Evolutionary conservation across 176 grass and related monocot genomes (phyloP), one percentile per base, ranked within the genome.

Genomic region (Secale cereale): DNA sequence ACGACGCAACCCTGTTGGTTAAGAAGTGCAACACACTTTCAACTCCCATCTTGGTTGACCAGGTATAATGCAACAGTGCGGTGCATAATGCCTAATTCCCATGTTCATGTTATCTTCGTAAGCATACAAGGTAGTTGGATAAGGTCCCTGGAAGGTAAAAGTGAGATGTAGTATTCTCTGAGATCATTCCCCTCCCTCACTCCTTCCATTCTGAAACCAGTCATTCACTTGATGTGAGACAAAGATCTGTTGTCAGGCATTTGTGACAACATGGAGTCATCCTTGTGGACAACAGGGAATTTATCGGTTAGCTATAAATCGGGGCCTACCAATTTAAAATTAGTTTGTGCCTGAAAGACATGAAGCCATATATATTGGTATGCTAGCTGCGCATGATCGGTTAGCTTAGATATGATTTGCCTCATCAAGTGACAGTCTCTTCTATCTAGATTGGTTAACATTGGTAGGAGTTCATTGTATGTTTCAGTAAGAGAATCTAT

Each of bases 41-140:
- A 65, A 76, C 86, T 87, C 62, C 94, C 46, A 97, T 99, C 77
- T 83, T 99, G n/a, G 94, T 99, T 83, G 97, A 99, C 76, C 97
- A 99, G 94, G 97, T 99, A 94, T 33, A 60, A 39, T 62, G 22
- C 76, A 22, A 7, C 30, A 7, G 36, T 80, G 69, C 25, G 28
- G 60, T 79, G 10, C 12, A 29, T 63, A 17, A 1, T 28, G 26
- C 28, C 31, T 7, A 8, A 22, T 45, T 50, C 48, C 43, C 79
- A 46, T 1, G 70, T 64, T 77, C 35, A 45, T 3, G 1, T 8
- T 90, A 56, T 73, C 62, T 65, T 17, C 39, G 35, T 63, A 20
- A 20, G 26, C 20, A 76, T 23, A 29, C 6, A 64, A 14, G 60
- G 66, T 82, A 65, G 14, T 28, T 62, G 50, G 28, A 48, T 37